Evolutionary conservation across 768 basidiomycete species (phyloP), one percentile per base, ranked within the genome.

Genomic region (Hygrophorus pudorinus): DNA sequence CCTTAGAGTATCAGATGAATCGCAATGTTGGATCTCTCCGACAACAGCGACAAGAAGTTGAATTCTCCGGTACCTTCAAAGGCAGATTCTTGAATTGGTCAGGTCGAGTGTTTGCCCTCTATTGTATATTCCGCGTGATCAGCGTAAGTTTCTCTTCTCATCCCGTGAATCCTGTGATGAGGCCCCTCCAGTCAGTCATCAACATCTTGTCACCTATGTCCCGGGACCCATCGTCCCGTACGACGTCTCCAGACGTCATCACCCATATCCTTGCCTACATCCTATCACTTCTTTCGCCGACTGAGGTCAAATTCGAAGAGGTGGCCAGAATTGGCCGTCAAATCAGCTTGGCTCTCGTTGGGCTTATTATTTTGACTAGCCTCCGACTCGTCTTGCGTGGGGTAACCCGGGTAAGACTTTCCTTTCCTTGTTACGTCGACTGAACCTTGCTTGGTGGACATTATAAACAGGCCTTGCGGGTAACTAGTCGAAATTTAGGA

Each of bases 341-440:
- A 44, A 60, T 60, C 57, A 85, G 85, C 55, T 66, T 90, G 6
- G 63, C 68, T 1, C 69, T 91, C 11, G 82, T 89, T 21, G 88
- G 88, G 11, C 62, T 76, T 38, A 85, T 91, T 56, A 83, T 91
- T 46, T 53, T 85, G 13, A 79, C 73, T 38, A 85, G 81, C 47
- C 72, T 91, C 28, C 67, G 85, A 27, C 65, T 76, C 3, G 83
- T 90, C 4, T 61, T 91, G 51, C 65, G 69, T 13, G 80, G 81
- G 10, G 85, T 81, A 17, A 77, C 81, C 0, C 64, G 77, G 52
- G 82, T 72, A 51, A 3, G 62, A 62, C 21, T 29, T 39, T 24
- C 3, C 24, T 24, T 3, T 7, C 24, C 4, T 24, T 3, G 24
- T 7, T 24, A 7, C 4, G 4, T 7, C 24, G 24, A 24, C 24